Evolutionary conservation across 2,329 filamentous ascomycete species (phyloP), one percentile per base, ranked within the genome.

Genomic region (Geosmithia putterillii): DNA sequence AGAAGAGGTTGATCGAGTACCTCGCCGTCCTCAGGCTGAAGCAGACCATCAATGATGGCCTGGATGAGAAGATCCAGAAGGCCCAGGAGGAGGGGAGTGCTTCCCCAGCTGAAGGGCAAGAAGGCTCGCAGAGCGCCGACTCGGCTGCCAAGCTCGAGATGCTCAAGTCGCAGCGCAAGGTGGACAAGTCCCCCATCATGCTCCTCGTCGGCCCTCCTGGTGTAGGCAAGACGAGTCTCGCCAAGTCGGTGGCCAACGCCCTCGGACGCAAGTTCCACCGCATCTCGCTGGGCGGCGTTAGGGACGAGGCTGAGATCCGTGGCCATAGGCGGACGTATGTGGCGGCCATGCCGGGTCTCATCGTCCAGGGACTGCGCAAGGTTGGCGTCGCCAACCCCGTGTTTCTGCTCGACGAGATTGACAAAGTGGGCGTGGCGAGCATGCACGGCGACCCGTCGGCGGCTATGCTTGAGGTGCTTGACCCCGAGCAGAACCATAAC

Each of bases 261-360:
- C 73, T 98, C 10, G 90, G 90, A 15, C 81, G 92, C 49, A 94
- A 95, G 60, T 98, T 98, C 61, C 90, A 98, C 62, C 81, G 92
- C 39, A 95, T 98, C 53, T 96, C 92, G 3, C 79, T 98, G 4
- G 92, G 92, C 47, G 92, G 92, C 52, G 90, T 98, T 3, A 75
- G 92, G 44, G 92, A 98, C 55, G 92, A 98, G 61, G 92, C 92
- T 15, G 92, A 98, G 65, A 96, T 98, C 47, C 79, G 92, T 46
- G 92, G 92, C 9, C 92, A 98, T 62, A 77, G 92, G 44, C 76
- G 92, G 52, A 98, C 92, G 1, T 98, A 98, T 57, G 92, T 98
- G 46, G 92, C 92, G 19, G 92, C 92, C n/a, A 95, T 98, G 90
- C 92, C 92, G 9, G 92, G 92, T 43, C 71, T 96, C 44, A 84